phyloP scores from a whole-genome alignment of 495 filamentous ascomycete species.

The Hypomontagnella submonticulosa region DNA sequence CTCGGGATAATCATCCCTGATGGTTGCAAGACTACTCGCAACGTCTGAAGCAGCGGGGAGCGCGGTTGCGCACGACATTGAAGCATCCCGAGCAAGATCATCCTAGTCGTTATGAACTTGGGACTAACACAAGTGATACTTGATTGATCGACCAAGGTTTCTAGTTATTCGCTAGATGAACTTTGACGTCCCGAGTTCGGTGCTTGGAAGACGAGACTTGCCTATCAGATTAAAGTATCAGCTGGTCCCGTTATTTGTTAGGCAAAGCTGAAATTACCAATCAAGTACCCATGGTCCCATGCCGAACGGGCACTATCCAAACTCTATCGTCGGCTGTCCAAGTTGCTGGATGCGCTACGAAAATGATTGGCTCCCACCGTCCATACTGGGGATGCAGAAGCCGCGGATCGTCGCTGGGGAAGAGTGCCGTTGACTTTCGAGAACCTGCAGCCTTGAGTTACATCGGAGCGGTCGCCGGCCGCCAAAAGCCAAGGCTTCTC shows the following conservation, averaged over 20 bases:
- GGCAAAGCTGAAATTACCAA: constrained; percentile 26
- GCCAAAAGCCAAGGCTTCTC: constrained; percentile 15
- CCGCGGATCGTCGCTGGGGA: constrained; percentile 39
- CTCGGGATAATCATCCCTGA: constrained; percentile 23
- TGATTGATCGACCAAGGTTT: background rate
- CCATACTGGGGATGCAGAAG: constrained; percentile 31
- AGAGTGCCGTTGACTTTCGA: constrained; percentile 30
- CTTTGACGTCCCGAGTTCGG: constrained; percentile 10
- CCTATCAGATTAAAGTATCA: constrained; percentile 18
- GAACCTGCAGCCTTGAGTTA: constrained; percentile 44
- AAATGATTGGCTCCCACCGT: constrained; percentile 39
- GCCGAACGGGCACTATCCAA: constrained; percentile 43
- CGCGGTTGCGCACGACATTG: constrained; percentile 25
- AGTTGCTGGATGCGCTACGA: constrained; percentile 35
- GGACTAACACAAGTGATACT: background rate
- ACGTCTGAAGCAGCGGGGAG: constrained; percentile 30
- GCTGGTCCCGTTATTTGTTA: constrained; percentile 34
- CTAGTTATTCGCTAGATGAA: constrained; percentile 8
- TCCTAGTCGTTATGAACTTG: constrained; percentile 6
- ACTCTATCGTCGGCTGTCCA: constrained; percentile 31
- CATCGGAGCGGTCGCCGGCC: constrained; percentile 40
- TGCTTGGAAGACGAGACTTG: constrained; percentile 17
- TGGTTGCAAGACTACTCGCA: constrained; percentile 31
- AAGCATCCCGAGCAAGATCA: background rate
- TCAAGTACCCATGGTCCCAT: constrained; percentile 44